Evolutionary conservation across 495 filamentous ascomycete species (phyloP).

Genomic region (Penicillium samsonianum): DNA sequence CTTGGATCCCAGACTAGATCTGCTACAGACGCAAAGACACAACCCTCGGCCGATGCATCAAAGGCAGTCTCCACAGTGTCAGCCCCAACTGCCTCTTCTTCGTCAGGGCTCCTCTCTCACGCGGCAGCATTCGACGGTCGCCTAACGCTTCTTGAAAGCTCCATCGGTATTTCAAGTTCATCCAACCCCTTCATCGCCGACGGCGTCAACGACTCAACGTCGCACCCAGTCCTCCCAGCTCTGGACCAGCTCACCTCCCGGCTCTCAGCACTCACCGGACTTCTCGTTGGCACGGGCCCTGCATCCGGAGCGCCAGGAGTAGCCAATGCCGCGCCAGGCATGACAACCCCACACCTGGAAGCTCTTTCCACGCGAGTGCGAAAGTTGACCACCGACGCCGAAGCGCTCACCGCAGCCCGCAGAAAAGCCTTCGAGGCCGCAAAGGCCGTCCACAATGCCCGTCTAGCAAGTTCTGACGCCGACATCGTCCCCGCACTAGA

Average conservation of each 20-base stretch:
- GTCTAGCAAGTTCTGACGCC: constrained; percentile 45
- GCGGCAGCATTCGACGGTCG: constrained; percentile 87
- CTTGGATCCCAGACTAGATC: constrained; percentile 21
- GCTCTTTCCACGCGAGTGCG: constrained; percentile 70
- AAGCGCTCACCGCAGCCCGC: constrained; percentile 71
- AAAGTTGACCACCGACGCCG: constrained; percentile 75
- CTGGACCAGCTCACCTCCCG: constrained; percentile 63
- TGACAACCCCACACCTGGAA: constrained; percentile 60
- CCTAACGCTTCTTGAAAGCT: constrained; percentile 73
- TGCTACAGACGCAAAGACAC: constrained; percentile 13
- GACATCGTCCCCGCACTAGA: constrained; percentile 30
- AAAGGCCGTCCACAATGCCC: constrained; percentile 63
- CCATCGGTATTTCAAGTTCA: constrained; percentile 73
- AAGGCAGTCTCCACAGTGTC: constrained; percentile 9
- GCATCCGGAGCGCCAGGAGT: constrained; percentile 31
- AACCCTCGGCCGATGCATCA: constrained; percentile 7
- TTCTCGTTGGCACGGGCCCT: constrained; percentile 45
- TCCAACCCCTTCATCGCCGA: constrained; percentile 64
- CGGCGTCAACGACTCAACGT: constrained; percentile 58
- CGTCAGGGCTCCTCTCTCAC: constrained; percentile 65
- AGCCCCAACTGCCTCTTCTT: constrained; percentile 43
- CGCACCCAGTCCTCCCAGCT: constrained; percentile 77
- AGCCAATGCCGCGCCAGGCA: constrained; percentile 24
- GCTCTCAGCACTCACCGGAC: constrained; percentile 43
- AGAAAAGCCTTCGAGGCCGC: constrained; percentile 68